Evolutionary conservation across 2,329 filamentous ascomycete species (phyloP).

Genomic region (Aspergillus candidus): DNA sequence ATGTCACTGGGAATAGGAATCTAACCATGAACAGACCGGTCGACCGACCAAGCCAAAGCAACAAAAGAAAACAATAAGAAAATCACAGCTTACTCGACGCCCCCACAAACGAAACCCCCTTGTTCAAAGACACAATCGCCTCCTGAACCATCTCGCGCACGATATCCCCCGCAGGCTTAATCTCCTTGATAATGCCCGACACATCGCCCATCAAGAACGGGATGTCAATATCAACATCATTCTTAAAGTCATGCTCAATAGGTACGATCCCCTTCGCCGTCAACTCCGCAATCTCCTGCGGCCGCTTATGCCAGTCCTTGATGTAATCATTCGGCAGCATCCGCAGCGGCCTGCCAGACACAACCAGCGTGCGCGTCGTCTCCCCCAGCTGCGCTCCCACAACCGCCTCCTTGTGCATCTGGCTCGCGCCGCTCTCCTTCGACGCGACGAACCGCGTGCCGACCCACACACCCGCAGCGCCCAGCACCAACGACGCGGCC

Average conservation of each 20-base stretch:
- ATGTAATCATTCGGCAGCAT: conserved; percentile 81
- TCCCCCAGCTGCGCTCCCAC: conserved; percentile 72
- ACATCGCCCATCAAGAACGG: conserved; percentile 95
- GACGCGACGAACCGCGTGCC: conserved; percentile 87
- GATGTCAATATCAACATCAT: conserved; percentile 73
- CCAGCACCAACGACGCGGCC: conserved; percentile 78
- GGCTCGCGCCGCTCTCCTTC: conserved; percentile 71
- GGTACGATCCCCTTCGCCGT: conserved; percentile 74
- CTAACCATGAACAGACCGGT: neutral
- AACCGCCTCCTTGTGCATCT: conserved; percentile 77
- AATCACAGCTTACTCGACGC: conserved; percentile 41
- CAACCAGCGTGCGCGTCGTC: conserved; percentile 74
- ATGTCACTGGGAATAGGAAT: neutral
- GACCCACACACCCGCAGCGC: conserved; percentile 86
- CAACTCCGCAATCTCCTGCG: conserved; percentile 67
- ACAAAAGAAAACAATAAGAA: neutral
- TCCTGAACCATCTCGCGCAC: conserved; percentile 84
- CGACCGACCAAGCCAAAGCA: neutral
- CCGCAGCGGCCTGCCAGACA: conserved; percentile 74
- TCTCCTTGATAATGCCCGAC: conserved; percentile 65
- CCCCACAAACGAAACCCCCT: conserved; percentile 52
- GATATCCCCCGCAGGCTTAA: conserved; percentile 77
- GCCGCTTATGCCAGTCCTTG: conserved; percentile 69
- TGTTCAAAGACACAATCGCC: conserved; percentile 61
- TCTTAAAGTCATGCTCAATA: conserved; percentile 73